A percentile compares a stretch with the other conserved stretches of the same genome.
These are phyloP conservation scores for Acer negundo DNA, from an alignment of 345 rosid species.

Conservation along the genomic window DNA sequence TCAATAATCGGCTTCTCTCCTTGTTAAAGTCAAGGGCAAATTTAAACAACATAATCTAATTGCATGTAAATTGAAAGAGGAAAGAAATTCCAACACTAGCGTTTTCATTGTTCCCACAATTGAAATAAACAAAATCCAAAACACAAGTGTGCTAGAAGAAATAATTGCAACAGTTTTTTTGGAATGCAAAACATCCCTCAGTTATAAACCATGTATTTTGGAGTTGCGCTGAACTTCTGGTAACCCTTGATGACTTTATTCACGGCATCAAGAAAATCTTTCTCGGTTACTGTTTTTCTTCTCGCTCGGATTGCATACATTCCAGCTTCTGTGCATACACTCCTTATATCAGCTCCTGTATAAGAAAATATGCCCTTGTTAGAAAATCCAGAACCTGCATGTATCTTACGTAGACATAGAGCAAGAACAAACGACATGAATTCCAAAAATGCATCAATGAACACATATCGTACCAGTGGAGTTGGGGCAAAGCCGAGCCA, in stretches of 20 bases:
- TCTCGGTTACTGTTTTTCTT: constrained; percentile 92
- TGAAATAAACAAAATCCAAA: not conserved
- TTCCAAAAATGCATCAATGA: not conserved
- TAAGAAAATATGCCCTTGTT: constrained; percentile 7
- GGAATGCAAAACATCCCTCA: constrained; percentile 20
- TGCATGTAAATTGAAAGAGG: too few species aligned
- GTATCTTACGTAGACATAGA: not conserved
- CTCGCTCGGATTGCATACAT: constrained; percentile 93
- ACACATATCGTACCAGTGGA: constrained; percentile 59
- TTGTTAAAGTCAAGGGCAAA: too few species aligned
- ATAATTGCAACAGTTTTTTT: not conserved
- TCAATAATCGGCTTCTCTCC: too few species aligned
- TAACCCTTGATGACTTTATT: constrained; percentile 96
- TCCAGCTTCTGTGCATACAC: constrained; percentile 98
- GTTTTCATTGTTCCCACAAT: not conserved
- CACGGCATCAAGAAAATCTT: constrained; percentile 96
- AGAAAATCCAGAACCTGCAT: not conserved
- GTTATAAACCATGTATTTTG: constrained; percentile 95
- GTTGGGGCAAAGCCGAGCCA: constrained; percentile 91
- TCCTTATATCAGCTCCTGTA: constrained; percentile 92
- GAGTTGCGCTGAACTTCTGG: constrained; percentile 94
- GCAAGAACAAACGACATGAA: not conserved
- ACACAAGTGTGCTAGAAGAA: not conserved
- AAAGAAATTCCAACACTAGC: not conserved
- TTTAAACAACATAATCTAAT: too few species aligned